Conservation (phyloP, 345 rosid species). For the Stellera chamaejasme region DNA sequence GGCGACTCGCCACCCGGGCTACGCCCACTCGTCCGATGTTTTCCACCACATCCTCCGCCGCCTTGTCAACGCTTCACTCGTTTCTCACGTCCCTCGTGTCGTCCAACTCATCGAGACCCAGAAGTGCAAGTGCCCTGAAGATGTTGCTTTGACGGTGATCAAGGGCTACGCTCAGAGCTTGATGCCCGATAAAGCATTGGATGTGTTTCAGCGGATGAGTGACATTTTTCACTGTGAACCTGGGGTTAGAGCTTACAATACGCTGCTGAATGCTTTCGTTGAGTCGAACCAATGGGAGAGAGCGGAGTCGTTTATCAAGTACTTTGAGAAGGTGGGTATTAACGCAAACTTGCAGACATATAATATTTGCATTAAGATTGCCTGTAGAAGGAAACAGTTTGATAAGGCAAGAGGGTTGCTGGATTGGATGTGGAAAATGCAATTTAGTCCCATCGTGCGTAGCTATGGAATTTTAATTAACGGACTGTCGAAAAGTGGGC, state of each 20-base stretch:
- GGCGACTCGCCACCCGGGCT: conserved; percentile 44
- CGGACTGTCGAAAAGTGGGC: conserved; percentile 44
- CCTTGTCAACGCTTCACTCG: conserved; percentile 38
- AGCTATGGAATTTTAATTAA: conserved; percentile 56
- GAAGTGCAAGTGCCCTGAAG: conserved; percentile 65
- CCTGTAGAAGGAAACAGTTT: conserved; percentile 55
- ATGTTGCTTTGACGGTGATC: conserved; percentile 54
- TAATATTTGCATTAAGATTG: conserved; percentile 67
- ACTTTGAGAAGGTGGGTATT: conserved; percentile 37
- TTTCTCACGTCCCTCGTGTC: conserved; percentile 36
- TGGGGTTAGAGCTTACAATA: conserved; percentile 60
- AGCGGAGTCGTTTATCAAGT: conserved; percentile 45
- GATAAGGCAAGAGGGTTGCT: conserved; percentile 45
- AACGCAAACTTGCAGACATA: conserved; percentile 64
- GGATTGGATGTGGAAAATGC: conserved; percentile 49
- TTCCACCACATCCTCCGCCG: conserved; percentile 81
- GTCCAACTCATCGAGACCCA: conserved; percentile 48
- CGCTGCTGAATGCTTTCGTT: conserved; percentile 53
- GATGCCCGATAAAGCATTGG: conserved; percentile 55
- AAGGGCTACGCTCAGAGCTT: conserved; percentile 57
- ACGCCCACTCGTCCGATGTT: conserved; percentile 46
- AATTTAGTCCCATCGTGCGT: conserved; percentile 45
- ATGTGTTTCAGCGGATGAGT: conserved; percentile 50
- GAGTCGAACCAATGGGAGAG: conserved; percentile 45
- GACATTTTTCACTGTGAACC: conserved; percentile 67